Base-by-base conservation (phyloP, 1,284 basidiomycete genomes). In the Leccinum pachyderme region DNA sequence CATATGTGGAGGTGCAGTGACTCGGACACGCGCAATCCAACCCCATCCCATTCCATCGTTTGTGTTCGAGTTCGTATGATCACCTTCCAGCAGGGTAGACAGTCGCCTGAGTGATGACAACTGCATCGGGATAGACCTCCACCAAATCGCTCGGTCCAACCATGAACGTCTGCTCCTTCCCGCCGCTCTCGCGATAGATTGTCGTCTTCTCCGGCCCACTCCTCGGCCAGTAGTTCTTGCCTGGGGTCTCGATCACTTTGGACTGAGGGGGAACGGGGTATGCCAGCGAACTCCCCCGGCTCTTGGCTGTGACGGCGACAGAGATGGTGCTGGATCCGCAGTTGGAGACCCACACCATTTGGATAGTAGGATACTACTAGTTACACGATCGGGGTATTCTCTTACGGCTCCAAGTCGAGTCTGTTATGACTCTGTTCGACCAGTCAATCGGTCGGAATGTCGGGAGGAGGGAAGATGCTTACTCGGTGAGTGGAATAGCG, bases 261-360 rank as follows among this genome's bases (percentile, higher is more conserved):
- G 48, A 39, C 5, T 24, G 28, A 5, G 49, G 49, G 4, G 37
- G 37, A 7, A 50, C 49, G 18, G 27, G n/a, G 28, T 41, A 50
- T 15, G 35, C 27, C 13, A 44, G 9, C 9, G 49, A 50, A 8
- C 37, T 50, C 28, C 49, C 49, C n/a, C 49, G 27, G 4, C 8
- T 43, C 32, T 28, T 43, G 18, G 35, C 37, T 18, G 49, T 22
- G 13, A 50, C 27, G 25, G 37, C 27, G n/a, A 50, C 49, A 2
- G 27, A 27, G 7, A 50, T 50, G 8, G 24, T 41, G 27, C 3
- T 12, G 2, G 25, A 15, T n/a, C 49, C 49, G 15, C 49, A 50
- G 37, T 50, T 50, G 27, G 37, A 50, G 27, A 50, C 49, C 49
- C 49, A 50, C 37, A 44, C 37, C 49, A 50, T 50, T 37, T 32